Evolutionary conservation across 805 yeast species (phyloP).

Genomic region (Lipomyces japonicus): DNA sequence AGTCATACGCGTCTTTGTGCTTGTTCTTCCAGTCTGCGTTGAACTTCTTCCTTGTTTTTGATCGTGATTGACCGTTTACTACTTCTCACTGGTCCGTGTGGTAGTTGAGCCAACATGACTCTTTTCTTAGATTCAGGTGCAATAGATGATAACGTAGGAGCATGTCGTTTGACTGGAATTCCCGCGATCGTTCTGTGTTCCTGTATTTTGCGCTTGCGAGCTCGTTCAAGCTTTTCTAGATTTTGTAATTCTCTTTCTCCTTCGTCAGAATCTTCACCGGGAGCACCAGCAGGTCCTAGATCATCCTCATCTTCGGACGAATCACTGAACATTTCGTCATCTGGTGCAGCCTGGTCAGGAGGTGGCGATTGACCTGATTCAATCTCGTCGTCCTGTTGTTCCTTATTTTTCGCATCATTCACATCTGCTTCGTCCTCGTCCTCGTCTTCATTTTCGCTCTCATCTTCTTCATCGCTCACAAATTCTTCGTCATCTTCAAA

Average conservation of each 20-base stretch:
- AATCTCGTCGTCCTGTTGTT: slow-evolving; percentile 5
- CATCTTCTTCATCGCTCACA: slow-evolving; percentile 32
- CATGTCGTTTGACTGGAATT: slow-evolving; percentile 14
- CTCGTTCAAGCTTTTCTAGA: slow-evolving; percentile 33
- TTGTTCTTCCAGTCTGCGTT: slow-evolving; percentile 63
- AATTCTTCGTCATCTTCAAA: slow-evolving; percentile 45
- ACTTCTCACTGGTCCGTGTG: slow-evolving; percentile 10
- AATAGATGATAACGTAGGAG: not conserved
- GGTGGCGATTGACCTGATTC: slow-evolving; percentile 18
- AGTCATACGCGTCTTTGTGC: slow-evolving; percentile 51
- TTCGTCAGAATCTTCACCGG: slow-evolving; percentile 51
- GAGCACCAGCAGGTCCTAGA: slow-evolving; percentile 16
- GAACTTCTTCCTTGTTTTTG: slow-evolving; percentile 70
- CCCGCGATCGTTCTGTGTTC: slow-evolving; percentile 18
- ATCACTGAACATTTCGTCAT: slow-evolving; percentile 50
- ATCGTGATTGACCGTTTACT: slow-evolving; percentile 68
- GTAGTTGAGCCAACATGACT: not conserved
- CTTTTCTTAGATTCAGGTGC: not conserved
- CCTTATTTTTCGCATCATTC: slow-evolving; percentile 27
- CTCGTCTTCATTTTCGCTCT: slow-evolving; percentile 30
- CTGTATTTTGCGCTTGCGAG: slow-evolving; percentile 34
- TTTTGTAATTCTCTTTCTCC: slow-evolving; percentile 60
- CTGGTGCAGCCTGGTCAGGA: slow-evolving; percentile 31
- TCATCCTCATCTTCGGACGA: slow-evolving; percentile 48
- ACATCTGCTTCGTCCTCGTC: slow-evolving; percentile 30